Conservation (phyloP, 306 rosid species). For the Begonia loranthoides region DNA sequence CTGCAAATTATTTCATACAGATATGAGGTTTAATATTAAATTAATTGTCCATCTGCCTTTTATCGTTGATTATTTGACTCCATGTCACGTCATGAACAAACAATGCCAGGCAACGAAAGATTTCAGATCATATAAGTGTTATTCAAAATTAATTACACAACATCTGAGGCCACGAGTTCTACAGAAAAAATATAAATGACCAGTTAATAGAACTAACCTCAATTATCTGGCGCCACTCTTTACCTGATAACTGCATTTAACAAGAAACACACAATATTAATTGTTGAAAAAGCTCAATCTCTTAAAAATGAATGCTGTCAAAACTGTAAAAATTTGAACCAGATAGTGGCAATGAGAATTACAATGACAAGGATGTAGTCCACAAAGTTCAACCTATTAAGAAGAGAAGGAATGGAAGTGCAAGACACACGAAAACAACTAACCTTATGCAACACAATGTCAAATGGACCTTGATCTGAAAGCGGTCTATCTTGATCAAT, state of each 20-base stretch:
- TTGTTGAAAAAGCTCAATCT: too few species aligned
- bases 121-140: not conserved
- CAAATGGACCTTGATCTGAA: slow-evolving; percentile 85
- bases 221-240: slow-evolving; percentile 85
- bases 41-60: slow-evolving; percentile 30
- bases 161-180: not conserved
- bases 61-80: slow-evolving; percentile 14
- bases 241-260: slow-evolving; percentile 61
- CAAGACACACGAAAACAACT: slow-evolving; percentile 5
- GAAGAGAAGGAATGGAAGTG: not conserved
- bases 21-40: slow-evolving; percentile 24
- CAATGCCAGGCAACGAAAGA: not conserved
- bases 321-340: not conserved
- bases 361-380: not conserved
- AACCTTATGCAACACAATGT: slow-evolving; percentile 82
- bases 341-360: not conserved
- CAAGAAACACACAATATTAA: slow-evolving; percentile 4
- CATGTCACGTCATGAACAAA: slow-evolving; percentile 2
- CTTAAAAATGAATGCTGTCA: slow-evolving; percentile 1
- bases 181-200: not conserved
- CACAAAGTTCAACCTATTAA: not conserved
- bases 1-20: slow-evolving; percentile 52
- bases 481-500: slow-evolving; percentile 63
- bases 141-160: not conserved
- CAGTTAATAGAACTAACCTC: slow-evolving; percentile 45